Base-by-base conservation (phyloP, 192 early-diverging fungal genomes). In the Nowakowskiella sp. region DNA sequence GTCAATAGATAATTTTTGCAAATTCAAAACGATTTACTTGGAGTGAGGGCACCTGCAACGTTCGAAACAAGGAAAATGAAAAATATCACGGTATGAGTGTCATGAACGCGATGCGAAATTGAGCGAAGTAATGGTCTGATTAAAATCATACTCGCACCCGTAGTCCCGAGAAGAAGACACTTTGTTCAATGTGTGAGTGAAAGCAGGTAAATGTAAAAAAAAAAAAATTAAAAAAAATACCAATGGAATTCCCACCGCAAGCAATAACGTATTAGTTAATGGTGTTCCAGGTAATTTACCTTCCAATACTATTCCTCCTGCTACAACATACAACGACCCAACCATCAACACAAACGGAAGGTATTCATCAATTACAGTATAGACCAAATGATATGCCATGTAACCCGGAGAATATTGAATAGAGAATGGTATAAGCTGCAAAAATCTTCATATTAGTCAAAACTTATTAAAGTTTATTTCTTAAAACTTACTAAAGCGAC, bases 401-500 rank as follows among this genome's bases (percentile, higher is more conserved):
- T 39, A 19, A 13, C 13, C 13, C 36, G 19, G 13, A 13, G 13
- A 13, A 19, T 39, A 39, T 19, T 39, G 13, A 39, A 39, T 19
- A 13, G 36, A 13, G 19, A 39, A 39, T 19, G 36, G 36, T 39
- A 39, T 39, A 19, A 39, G 13, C 36, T 39, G 19, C 13, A 13
- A 13, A 19, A 13, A 39, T 13, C 13, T 13, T 39, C 13, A 19
- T n/a, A n/a, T n/a, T n/a, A n/a, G n/a, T n/a, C n/a, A n/a, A n/a
- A n/a, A n/a, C n/a, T n/a, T n/a, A n/a, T n/a, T n/a, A n/a, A n/a
- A n/a, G n/a, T n/a, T n/a, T n/a, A n/a, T n/a, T n/a, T n/a, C n/a
- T n/a, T n/a, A n/a, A n/a, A n/a, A 39, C 36, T 13, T 39, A 39
- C 36, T 13, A 39, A 39, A 39, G 36, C 36, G 36, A 39, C 36